Evolutionary conservation across 176 grass and related monocot species (phyloP).

Genomic region (Saccharum spontaneum): DNA sequence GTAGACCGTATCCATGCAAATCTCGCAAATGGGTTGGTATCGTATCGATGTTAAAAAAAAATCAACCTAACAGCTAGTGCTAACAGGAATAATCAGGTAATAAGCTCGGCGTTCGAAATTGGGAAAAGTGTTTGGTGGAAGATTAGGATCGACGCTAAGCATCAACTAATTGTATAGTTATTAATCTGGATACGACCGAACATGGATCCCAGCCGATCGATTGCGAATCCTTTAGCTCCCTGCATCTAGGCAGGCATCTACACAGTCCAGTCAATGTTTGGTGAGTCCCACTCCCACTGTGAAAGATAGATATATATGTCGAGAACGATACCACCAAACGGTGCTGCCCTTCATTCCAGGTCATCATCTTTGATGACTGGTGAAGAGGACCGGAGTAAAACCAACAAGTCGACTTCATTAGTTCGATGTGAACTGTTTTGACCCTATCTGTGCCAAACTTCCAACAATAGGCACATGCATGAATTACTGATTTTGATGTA

Average conservation of each 20-base stretch:
- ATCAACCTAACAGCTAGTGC: no score
- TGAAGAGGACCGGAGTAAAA: background rate
- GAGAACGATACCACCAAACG: no score
- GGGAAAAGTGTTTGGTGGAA: background rate
- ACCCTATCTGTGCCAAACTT: background rate
- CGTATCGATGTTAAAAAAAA: background rate
- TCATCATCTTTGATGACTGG: background rate
- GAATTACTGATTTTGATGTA: background rate
- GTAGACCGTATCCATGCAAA: background rate
- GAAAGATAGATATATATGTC: no score
- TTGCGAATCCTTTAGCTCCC: background rate
- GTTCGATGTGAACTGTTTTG: background rate
- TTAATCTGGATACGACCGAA: background rate
- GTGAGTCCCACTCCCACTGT: background rate
- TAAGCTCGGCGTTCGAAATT: background rate
- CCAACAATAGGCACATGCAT: background rate
- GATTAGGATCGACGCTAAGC: background rate
- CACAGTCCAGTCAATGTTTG: background rate
- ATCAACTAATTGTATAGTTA: background rate
- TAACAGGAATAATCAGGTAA: background rate
- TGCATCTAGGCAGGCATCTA: background rate
- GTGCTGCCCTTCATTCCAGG: no score
- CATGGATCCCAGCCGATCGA: background rate
- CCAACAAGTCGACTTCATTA: background rate
- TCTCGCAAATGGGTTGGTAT: background rate